Base-by-base conservation (phyloP, 2,329 filamentous ascomycete genomes). In the Capronia coronata region DNA sequence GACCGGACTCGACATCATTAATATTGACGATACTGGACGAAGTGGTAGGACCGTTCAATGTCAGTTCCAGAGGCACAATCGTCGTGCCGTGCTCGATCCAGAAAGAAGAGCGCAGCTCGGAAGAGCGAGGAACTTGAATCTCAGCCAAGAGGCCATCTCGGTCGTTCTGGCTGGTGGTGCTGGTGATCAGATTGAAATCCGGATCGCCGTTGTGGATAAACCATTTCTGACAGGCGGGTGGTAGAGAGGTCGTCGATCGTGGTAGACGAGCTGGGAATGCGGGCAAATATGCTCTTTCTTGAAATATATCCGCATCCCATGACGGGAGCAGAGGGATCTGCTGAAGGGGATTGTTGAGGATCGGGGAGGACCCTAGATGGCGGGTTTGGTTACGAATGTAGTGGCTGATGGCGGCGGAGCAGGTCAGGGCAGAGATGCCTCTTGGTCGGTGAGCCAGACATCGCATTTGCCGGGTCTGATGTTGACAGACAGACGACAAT, bases 211-310 rank as follows among this genome's bases (percentile, higher is more conserved):
- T 34, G 4, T 51, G 49, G 21, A 51, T 49, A 59, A 87, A 86
- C 84, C 84, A 86, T 55, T 76, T 78, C 2, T 60, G 61, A 16
- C 73, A 65, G 1, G 80, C 80, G 0, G 80, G 78, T 1, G 83
- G 61, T 8, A 67, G 43, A 21, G 57, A 55, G 42, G 76, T 76
- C 2, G 63, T 60, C 5, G 63, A 61, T 25, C 66, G 63, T n/a
- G 71, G 72, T 4, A 80, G 67, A 14, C 82, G 64, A 8, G 73
- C 64, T 1, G 83, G 83, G 14, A 63, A 66, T 40, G 76, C 72
- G 1, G 75, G 69, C 1, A 62, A 54, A 60, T 84, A 81, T 29
- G 74, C 80, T 29, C 66, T 56, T n/a, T 70, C 57, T 21, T 71
- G 74, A 61, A 86, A 86, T 11, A 60, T 53, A 1, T 70, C 62